Percentiles rank a stretch among this genome's conserved stretches.
Conservation (phyloP, 495 filamentous ascomycete species). For the Tuber magnatum region DNA sequence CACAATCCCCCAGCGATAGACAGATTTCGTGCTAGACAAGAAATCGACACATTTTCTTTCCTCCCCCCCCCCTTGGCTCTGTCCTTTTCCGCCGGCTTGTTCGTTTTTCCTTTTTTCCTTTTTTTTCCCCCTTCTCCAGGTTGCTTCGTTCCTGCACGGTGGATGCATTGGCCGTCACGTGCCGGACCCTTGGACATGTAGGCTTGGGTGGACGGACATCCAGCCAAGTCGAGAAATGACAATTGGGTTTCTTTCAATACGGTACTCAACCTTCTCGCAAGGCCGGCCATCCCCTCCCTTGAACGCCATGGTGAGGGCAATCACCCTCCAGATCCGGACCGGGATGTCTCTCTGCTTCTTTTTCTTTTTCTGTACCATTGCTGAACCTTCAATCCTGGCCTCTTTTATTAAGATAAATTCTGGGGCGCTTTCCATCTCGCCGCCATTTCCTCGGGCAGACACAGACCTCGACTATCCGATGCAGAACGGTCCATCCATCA, state of each 20-base stretch:
- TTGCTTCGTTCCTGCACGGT: not conserved
- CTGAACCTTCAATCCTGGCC: not conserved
- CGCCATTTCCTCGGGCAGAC: conserved; percentile 9
- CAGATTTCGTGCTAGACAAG: not conserved
- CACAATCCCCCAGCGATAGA: not conserved
- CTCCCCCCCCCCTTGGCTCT: not conserved
- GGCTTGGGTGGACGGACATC: not conserved
- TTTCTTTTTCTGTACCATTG: not conserved
- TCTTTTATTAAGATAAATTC: not conserved
- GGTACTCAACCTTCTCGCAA: not conserved
- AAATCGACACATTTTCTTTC: not conserved
- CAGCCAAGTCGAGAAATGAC: not conserved
- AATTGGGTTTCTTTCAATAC: conserved; percentile 1
- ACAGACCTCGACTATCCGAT: conserved; percentile 18
- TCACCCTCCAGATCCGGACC: not conserved
- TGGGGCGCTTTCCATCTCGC: not conserved
- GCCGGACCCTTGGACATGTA: not conserved
- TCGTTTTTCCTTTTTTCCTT: not conserved
- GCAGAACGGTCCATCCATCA: conserved; percentile 14
- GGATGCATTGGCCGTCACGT: not conserved
- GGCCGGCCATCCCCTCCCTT: not conserved
- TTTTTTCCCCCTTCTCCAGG: not conserved
- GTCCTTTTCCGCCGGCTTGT: not conserved
- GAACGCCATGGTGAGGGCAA: not conserved
- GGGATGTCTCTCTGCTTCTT: not conserved